Percentiles rank a stretch among this genome's conserved stretches.
These are phyloP conservation scores for Claviceps sp. DNA, from an alignment of 2,329 filamentous ascomycete genomes.

Conservation along the genomic window DNA sequence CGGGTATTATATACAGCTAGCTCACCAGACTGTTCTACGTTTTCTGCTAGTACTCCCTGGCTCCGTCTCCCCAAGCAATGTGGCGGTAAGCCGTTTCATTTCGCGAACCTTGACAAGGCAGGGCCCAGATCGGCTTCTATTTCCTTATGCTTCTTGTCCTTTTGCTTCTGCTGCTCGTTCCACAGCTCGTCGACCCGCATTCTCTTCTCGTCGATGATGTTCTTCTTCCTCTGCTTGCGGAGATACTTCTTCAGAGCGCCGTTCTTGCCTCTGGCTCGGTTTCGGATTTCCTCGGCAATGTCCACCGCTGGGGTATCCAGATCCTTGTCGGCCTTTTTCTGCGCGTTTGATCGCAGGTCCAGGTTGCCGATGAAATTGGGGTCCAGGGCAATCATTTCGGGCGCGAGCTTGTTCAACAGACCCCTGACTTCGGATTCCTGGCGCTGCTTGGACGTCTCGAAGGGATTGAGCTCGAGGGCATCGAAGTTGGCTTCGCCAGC, in stretches of 20 bases:
- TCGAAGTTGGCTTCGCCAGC: conserved; percentile 97
- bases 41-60: conserved; percentile 23
- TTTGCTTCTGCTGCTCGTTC: conserved; percentile 56
- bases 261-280: conserved; percentile 79
- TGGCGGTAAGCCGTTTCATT: conserved; percentile 30
- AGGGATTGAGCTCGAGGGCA: conserved; percentile 84
- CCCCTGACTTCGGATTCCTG: conserved; percentile 84
- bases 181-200: conserved; percentile 74
- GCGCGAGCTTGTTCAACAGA: conserved; percentile 85
- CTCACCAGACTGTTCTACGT: not conserved
- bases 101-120: conserved; percentile 72
- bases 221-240: conserved; percentile 82
- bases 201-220: conserved; percentile 92
- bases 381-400: conserved; percentile 93
- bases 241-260: conserved; percentile 77
- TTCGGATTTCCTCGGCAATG: conserved; percentile 50
- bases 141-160: conserved; percentile 47
- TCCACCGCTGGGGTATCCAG: conserved; percentile 55
- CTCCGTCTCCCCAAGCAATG: not conserved
- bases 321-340: conserved; percentile 64
- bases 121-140: conserved; percentile 67
- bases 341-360: conserved; percentile 66
- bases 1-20: conserved; percentile 10
- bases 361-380: conserved; percentile 84
- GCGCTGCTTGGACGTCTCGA: conserved; percentile 83